Evolutionary conservation across 305 asterid genomes (phyloP).

Genomic region (Fraxinus velutina): DNA sequence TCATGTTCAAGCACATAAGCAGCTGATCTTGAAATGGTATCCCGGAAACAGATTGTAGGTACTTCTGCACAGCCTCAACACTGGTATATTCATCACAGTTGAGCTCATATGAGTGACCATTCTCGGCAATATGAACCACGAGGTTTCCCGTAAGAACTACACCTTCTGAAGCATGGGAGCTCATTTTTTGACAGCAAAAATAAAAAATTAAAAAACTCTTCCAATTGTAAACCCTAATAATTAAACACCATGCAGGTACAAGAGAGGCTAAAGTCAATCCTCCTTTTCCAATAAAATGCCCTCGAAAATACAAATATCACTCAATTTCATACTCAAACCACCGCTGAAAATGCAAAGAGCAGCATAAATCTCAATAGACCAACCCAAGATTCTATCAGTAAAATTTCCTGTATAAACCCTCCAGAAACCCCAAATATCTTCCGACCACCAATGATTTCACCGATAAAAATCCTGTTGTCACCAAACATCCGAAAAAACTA

Average conservation of each 20-base stretch:
- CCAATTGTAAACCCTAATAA: neutral
- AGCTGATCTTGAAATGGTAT: slow-evolving; percentile 71
- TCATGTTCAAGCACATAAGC: slow-evolving; percentile 80
- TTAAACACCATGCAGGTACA: neutral
- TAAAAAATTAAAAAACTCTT: slow-evolving; percentile 6
- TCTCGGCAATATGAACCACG: slow-evolving; percentile 74
- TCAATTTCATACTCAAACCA: neutral
- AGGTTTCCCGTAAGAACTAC: slow-evolving; percentile 70
- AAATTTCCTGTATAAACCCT: neutral
- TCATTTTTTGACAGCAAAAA: slow-evolving; percentile 37
- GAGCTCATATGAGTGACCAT: slow-evolving; percentile 71
- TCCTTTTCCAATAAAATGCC: neutral
- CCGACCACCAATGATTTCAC: neutral
- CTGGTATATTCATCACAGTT: slow-evolving; percentile 63
- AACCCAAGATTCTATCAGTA: neutral
- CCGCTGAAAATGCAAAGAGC: neutral
- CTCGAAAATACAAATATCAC: neutral
- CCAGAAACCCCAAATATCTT: neutral
- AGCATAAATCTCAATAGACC: neutral
- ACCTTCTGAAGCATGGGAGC: slow-evolving; percentile 50
- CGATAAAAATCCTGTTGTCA: neutral
- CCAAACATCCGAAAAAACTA: neutral
- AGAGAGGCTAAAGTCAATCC: neutral
- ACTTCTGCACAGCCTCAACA: slow-evolving; percentile 73
- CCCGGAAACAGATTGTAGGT: slow-evolving; percentile 55